These are phyloP conservation scores for Tylopilus subfusipes DNA, from an alignment of 768 basidiomycete species.

Conservation along the genomic window DNA sequence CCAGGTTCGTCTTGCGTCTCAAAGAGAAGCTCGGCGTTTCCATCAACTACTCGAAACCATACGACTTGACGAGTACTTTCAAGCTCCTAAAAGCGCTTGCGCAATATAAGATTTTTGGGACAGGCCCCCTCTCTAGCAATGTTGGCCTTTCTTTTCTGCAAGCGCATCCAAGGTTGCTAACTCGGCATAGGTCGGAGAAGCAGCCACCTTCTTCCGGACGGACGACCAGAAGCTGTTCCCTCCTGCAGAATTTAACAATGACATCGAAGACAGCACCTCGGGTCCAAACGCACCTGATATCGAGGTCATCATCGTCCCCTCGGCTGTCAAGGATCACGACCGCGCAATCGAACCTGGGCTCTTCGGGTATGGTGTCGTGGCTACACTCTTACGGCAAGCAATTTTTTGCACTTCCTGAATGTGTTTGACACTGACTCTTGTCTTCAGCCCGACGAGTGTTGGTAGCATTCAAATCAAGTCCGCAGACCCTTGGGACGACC, in stretches of 20 bases:
- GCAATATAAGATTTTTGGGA: conserved; percentile 43
- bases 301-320: conserved; percentile 23
- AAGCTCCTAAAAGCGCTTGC: conserved; percentile 33
- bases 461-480: conserved; percentile 42
- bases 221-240: conserved; percentile 33
- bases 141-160: conserved; percentile 31
- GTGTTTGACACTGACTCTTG: neutral
- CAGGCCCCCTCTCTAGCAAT: conserved; percentile 52
- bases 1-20: conserved; percentile 48
- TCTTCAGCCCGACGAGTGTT: conserved; percentile 40
- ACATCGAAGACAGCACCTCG: conserved; percentile 30
- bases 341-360: neutral
- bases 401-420: neutral
- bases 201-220: conserved; percentile 31
- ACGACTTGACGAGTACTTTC: conserved; percentile 13
- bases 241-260: conserved; percentile 24
- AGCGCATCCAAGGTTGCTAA: neutral
- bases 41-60: conserved; percentile 37
- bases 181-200: conserved; percentile 24
- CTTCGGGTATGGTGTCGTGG: conserved; percentile 18
- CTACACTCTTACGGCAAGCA: conserved; percentile 26
- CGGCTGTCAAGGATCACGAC: neutral
- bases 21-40: conserved; percentile 48
- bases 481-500: conserved; percentile 37
- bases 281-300: conserved; percentile 30